Base-by-base conservation (phyloP, 805 yeast genomes). In the Kodamaea kakaduensis region DNA sequence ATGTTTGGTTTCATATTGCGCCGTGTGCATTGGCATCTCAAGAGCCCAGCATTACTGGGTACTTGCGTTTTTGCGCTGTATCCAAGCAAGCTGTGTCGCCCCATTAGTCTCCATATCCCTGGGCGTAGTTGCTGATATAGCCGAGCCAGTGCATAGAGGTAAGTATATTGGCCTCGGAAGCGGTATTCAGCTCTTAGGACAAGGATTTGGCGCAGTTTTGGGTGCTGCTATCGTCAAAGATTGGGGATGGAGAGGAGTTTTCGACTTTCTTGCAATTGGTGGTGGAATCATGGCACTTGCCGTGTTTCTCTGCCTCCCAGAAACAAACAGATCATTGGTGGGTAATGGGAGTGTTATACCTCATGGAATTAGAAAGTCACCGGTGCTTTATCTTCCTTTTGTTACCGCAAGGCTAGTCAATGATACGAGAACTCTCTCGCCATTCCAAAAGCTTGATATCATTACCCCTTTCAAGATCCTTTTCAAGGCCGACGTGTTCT, bases 41-140 rank as follows among this genome's bases (percentile, higher is more conserved):
- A 61, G 69, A 16, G 59, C 78, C 2, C 58, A 75, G 15, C 68
- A 61, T 1, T 84, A 77, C 51, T 74, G 83, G 59, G 64, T 77
- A 16, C 59, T 87, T n/a, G 57, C 83, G 5, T 73, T 80, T 1
- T 59, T 87, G 21, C 61, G 96, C 42, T 76, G 86, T 54, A 45
- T 84, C n/a, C 89, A 85, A 50, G 88, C 94, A 0, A 69, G 80
- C 6, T 87, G 84, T 9, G 79, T 81, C 4, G 79, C 93, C 0
- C 87, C 95, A 0, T 73, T 85, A 2, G 73, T 86, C 16, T 78
- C 94, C 2, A 70, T 86, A 2, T 69, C 72, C 24, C 69, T 81
- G 2, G 93, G 93, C 1, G 69, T 81, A 0, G 73, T 83, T 36
- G 90, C 88, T 7, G 96, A 87, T 59, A 60, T 81, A 16, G 77